Conservation (phyloP, 768 basidiomycete genomes). For the Serendipita sp. region DNA sequence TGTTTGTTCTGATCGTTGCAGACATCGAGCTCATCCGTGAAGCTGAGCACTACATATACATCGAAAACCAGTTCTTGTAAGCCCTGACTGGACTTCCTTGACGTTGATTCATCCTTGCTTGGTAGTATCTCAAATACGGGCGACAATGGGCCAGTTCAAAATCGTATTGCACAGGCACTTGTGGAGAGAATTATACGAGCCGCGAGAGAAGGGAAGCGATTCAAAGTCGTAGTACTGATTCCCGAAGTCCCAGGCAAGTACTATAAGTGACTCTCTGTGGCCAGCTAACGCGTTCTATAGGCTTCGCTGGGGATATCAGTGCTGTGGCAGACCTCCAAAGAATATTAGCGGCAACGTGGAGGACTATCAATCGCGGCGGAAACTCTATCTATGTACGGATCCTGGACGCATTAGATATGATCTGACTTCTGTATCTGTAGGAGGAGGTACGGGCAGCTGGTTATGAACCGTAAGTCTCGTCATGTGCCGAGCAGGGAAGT, state of each 20-base stretch:
- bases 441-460: slow-evolving; percentile 68
- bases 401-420: no score
- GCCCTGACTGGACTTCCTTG: slow-evolving; percentile 17
- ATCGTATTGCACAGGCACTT: slow-evolving; percentile 69
- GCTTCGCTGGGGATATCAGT: background rate
- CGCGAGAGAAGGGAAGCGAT: slow-evolving; percentile 48
- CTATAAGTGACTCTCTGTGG: slow-evolving; percentile 29
- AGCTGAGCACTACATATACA: slow-evolving; percentile 80
- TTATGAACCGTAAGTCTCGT: slow-evolving; percentile 50
- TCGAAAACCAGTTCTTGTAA: slow-evolving; percentile 85
- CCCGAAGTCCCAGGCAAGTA: slow-evolving; percentile 73
- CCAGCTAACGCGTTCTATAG: slow-evolving; percentile 55
- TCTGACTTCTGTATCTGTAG: background rate
- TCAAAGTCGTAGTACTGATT: slow-evolving; percentile 76
- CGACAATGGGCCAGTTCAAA: slow-evolving; percentile 51
- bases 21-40: slow-evolving; percentile 71
- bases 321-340: background rate
- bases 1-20: slow-evolving; percentile 16
- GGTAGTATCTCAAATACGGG: slow-evolving; percentile 62
- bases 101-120: background rate
- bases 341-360: slow-evolving; percentile 1
- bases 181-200: slow-evolving; percentile 79
- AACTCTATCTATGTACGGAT: slow-evolving; percentile 46
- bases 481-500: background rate
- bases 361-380: slow-evolving; percentile 82